phyloP scores from a whole-genome alignment of 805 yeast genomes.

The Pichia insulana region DNA sequence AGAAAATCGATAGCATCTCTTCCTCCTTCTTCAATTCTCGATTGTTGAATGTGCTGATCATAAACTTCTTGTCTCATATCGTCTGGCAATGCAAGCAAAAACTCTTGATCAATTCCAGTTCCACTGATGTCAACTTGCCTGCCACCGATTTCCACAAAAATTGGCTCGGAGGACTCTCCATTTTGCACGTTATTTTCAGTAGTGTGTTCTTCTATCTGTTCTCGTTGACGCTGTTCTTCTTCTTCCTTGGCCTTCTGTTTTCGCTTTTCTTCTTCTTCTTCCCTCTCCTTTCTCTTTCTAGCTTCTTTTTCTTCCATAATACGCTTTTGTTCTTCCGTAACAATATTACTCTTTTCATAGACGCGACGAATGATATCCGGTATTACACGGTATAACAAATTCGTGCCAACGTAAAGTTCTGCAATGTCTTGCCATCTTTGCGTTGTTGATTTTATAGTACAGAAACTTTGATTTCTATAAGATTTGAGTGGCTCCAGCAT shows the following conservation, averaged over 20 bases:
- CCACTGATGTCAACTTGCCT: conserved; percentile 78
- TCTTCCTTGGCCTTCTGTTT: conserved; percentile 20
- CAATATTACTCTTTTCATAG: conserved; percentile 33
- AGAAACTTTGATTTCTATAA: conserved; percentile 11
- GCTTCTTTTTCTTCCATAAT: conserved; percentile 19
- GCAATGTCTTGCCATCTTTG: conserved; percentile 64
- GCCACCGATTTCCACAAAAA: conserved; percentile 67
- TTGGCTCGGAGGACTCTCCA: conserved; percentile 34
- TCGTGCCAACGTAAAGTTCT: conserved; percentile 35
- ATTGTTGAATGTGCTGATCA: conserved; percentile 71
- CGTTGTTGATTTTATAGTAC: conserved; percentile 31
- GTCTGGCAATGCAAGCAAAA: conserved; percentile 82
- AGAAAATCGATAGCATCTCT: conserved; percentile 4
- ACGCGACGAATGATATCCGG: conserved; percentile 41
- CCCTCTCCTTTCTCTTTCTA: conserved; percentile 15
- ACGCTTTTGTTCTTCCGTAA: conserved; percentile 23
- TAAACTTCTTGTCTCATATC: conserved; percentile 90
- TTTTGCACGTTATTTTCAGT: conserved; percentile 14
- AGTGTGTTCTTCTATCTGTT: conserved; percentile 21
- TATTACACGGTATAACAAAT: conserved; percentile 19
- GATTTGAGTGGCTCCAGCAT: conserved; percentile 12
- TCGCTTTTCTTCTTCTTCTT: conserved; percentile 24
- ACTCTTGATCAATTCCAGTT: conserved; percentile 87
- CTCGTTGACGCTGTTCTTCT: conserved; percentile 21
- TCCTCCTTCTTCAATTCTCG: conserved; percentile 46